Percentiles rank a stretch among this genome's conserved stretches.
phyloP scores from a whole-genome alignment of 768 basidiomycete species.

The Amanita exitialis region DNA sequence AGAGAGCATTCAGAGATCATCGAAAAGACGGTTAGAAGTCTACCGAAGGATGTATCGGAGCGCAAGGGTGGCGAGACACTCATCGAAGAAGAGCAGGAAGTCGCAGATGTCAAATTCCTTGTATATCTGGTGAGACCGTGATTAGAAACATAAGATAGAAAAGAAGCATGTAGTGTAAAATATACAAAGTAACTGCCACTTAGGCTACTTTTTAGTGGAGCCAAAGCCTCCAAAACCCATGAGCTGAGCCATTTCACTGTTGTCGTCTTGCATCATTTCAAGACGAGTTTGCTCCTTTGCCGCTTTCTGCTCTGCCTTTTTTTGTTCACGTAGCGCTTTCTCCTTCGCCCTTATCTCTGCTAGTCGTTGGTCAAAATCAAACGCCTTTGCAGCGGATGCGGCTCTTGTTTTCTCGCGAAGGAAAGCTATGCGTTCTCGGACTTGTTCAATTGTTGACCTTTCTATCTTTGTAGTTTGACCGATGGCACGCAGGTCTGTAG shows the following conservation, averaged over 20 bases:
- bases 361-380: conserved; percentile 87
- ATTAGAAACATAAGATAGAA: conserved; percentile 4
- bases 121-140: conserved; percentile 55
- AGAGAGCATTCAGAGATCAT: conserved; percentile 59
- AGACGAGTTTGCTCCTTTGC: conserved; percentile 64
- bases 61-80: conserved; percentile 40
- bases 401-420: conserved; percentile 84
- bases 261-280: conserved; percentile 49
- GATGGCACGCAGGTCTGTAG: conserved; percentile 75
- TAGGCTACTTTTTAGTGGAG: conserved; percentile 62
- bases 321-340: conserved; percentile 51
- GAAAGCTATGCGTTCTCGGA: conserved; percentile 80
- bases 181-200: conserved; percentile 11
- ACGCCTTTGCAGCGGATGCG: conserved; percentile 77
- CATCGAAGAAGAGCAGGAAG: conserved; percentile 82
- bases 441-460: conserved; percentile 87
- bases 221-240: conserved; percentile 95
- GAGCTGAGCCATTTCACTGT: conserved; percentile 63
- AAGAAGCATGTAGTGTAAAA: conserved; percentile 13
- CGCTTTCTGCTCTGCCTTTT: conserved; percentile 73
- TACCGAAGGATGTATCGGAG: conserved; percentile 51
- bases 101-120: conserved; percentile 69
- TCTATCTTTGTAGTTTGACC: conserved; percentile 94
- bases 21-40: conserved; percentile 61
- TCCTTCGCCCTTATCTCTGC: conserved; percentile 75